Base-by-base conservation (phyloP, 805 yeast species). In the Candida nitratophila region DNA sequence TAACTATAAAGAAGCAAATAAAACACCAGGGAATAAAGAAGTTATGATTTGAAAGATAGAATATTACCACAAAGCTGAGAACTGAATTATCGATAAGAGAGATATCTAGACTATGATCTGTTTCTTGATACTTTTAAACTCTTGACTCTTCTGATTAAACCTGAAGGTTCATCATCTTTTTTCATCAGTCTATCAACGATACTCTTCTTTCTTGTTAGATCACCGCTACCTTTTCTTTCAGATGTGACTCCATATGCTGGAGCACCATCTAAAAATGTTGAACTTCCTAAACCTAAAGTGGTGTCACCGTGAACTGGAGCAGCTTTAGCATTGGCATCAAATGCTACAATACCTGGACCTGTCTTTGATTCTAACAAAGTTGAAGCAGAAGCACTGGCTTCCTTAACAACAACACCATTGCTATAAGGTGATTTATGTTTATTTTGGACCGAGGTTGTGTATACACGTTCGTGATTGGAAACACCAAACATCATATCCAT, bases 181-280 rank as follows among this genome's bases (percentile, higher is more conserved):
- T 48, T 51, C 44, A 63, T 72, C 45, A 84, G 64, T 60, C 86
- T 73, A 60, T 83, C 87, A 15, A 79, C 85, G 37, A 88, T 61
- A n/a, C 95, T 85, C 68, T 86, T 87, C 64, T 89, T 88, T 62
- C 97, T 78, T 29, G 81, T 78, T 48, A 90, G 64, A 1, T 81
- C 81, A 17, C 73, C 64, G 15, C 57, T 57, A 27, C 32, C 44
- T 24, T 65, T 62, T 41, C 83, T 66, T 7, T 41, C 39, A 9
- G 47, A 12, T 7, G 27, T 24, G 24, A 42, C 48, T 24, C 62
- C 62, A 42, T 52, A 58, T 4, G 97, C 99, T 14, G 98, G 98
- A 0, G 97, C 93, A 31, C 99, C 99, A 62, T 93, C 96, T 48
- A 91, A 61, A 60, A 91, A 91, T 0, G 99, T 91, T 2, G 96